Base-by-base conservation (phyloP, 306 rosid genomes). In the Cyamopsis tetragonoloba region DNA sequence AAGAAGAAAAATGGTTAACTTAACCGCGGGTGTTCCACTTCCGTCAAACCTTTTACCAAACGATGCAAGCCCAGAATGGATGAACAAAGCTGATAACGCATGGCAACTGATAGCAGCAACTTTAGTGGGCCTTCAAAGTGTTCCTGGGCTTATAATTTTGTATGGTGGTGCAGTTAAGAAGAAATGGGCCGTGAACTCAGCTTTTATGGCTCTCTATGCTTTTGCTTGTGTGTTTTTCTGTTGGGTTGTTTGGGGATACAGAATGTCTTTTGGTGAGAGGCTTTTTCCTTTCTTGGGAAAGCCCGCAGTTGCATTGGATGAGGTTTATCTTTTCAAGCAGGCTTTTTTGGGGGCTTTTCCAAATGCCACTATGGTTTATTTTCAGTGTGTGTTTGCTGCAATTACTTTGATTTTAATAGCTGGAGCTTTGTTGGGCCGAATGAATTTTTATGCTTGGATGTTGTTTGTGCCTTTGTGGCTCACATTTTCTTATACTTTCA, bases 401-500 rank as follows among this genome's bases (percentile, higher is more conserved):
- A 82, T 82, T 5, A 82, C 86, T 70, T 30, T 77, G 78, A 82
- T 82, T 59, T 58, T 82, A 15, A 47, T 82, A 2, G 86, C 86
- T 12, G 86, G 83, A 42, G 86, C 86, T 9, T 0, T 82, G 62
- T 39, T 82, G 48, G 86, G 86, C 0, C 65, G 86, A 12, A 82
- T 82, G 86, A 82, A 78, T 35, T 82, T 82, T 17, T 77, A 77
- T 54, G 86, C 86, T 0, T 82, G 86, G 86, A 82, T 82, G 86
- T 2, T 78, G 37, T 82, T 82, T 61, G 86, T 82, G 64, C 86
- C 86, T 12, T 37, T 82, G 6, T 82, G 86, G 86, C 78, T 82
- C 59, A 82, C 86, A 0, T 82, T 82, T 60, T 82, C 83, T 0
- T 82, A 82, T 24, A 78, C 86, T n/a, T 69, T 78, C 64, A 70